Evolutionary conservation across 768 basidiomycete species (phyloP), one percentile per base, ranked within the genome.

Genomic region (Xerocomus potaroensis): DNA sequence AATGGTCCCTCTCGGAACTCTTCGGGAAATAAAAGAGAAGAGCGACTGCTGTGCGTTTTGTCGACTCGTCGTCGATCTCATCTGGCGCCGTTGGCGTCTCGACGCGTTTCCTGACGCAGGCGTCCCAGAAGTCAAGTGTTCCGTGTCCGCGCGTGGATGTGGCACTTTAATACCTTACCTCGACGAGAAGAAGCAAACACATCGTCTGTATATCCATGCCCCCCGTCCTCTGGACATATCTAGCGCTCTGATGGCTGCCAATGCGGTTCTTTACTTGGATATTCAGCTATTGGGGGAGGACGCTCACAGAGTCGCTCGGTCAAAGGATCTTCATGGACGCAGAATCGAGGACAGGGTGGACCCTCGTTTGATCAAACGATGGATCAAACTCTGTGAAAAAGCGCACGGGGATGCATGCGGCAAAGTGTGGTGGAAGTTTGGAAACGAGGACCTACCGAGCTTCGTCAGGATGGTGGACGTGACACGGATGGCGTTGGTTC

Each of bases 221-320:
- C 35, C 49, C 11, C 48, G 58, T 14, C 49, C 58, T 6, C n/a
- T 10, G 2, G 43, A 49, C 10, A 40, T 50, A 14, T 3, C 24
- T 5, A 8, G 33, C 21, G n/a, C 40, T 11, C 9, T 57, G 23
- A 36, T 45, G 0, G 22, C 27, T 0, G 27, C 49, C 29, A 34
- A 43, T 5, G 47, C 45, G 10, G 31, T 12, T 8, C 33, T 54
- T 18, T 2, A 33, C 8, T 23, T 60, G 19, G 51, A 47, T 12
- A 57, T 60, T 19, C 51, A 60, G 19, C 30, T 60, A 4, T 27
- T 60, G 8, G 43, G 54, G 29, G 51, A 60, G 21, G 58, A 60
- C 21, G 16, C 59, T 40, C 43, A 16, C 30, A 54, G 41, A 26
- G 35, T 60, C 18, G 32, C 30, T 10, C 36, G 58, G n/a, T 18